phyloP scores from a whole-genome alignment of 2,329 filamentous ascomycete species.

The Knoxdaviesia proteae region DNA sequence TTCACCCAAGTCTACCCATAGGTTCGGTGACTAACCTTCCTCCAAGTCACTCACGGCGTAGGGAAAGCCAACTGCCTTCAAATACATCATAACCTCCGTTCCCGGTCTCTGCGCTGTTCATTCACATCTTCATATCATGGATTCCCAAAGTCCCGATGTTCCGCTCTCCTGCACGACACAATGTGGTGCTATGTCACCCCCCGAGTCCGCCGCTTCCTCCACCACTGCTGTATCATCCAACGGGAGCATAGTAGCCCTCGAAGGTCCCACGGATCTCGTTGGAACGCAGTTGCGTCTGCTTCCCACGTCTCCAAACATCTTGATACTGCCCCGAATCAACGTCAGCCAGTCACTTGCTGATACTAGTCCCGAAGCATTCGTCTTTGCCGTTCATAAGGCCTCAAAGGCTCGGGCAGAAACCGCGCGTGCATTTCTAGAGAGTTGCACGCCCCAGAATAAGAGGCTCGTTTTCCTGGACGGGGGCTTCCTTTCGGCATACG shows the following conservation, averaged over 20 bases:
- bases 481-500: conserved; percentile 12
- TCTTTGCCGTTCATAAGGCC: conserved; percentile 30
- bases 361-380: conserved; percentile 10
- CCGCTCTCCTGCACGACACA: too few relatives aligned
- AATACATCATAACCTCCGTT: too few relatives aligned
- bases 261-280: conserved; percentile 32
- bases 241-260: conserved; percentile 37
- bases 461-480: conserved; percentile 40
- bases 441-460: conserved; percentile 22
- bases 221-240: conserved; percentile 3
- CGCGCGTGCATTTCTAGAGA: conserved; percentile 28
- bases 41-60: too few relatives aligned
- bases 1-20: too few relatives aligned
- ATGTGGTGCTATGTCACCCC: too few relatives aligned
- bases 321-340: conserved; percentile 29
- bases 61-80: too few relatives aligned
- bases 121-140: too few relatives aligned
- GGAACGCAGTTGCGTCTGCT: conserved; percentile 39
- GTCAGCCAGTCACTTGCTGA: conserved; percentile 9
- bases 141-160: too few relatives aligned
- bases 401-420: conserved; percentile 22
- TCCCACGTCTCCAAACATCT: conserved; percentile 34
- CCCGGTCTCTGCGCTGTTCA: too few relatives aligned
- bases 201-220: too few relatives aligned
- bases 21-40: too few relatives aligned